Percentiles rank a stretch among this genome's conserved stretches.
These are phyloP conservation scores for Fusarium pseudonygamai DNA, from an alignment of 2,329 filamentous ascomycete genomes.

Conservation along the genomic window DNA sequence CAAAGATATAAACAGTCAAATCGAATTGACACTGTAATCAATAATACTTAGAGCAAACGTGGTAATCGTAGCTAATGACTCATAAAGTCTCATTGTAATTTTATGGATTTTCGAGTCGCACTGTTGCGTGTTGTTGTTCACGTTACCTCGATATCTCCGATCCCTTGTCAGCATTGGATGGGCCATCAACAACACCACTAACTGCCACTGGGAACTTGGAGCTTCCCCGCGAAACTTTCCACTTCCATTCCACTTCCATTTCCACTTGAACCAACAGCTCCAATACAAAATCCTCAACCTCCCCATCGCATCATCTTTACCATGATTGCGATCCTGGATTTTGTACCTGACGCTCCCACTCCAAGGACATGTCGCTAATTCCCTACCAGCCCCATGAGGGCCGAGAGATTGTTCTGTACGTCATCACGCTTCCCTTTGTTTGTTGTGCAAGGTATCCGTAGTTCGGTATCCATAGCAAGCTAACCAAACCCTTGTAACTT, in stretches of 20 bases:
- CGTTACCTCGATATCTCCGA: not conserved
- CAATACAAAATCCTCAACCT: conserved; percentile 1
- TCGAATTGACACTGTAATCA: no score
- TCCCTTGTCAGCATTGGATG: conserved; percentile 17
- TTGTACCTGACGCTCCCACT: conserved; percentile 27
- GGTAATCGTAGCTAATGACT: not conserved
- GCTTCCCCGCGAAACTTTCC: conserved; percentile 23
- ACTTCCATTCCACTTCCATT: conserved; percentile 11
- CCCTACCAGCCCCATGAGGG: conserved; percentile 79
- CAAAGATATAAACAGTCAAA: not conserved
- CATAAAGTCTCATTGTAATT: not conserved
- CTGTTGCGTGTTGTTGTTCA: not conserved
- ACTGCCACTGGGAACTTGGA: not conserved
- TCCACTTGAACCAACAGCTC: not conserved
- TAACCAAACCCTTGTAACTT: conserved; percentile 57
- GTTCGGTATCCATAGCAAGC: not conserved
- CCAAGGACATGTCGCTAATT: conserved; percentile 70
- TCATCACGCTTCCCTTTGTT: conserved; percentile 52
- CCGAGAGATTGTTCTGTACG: conserved; percentile 83
- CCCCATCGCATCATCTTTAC: conserved; percentile 20
- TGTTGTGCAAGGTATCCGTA: not conserved
- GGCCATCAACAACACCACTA: conserved; percentile 20
- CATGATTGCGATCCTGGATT: conserved; percentile 39
- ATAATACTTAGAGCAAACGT: not conserved
- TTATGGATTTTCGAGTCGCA: not conserved